phyloP scores from a whole-genome alignment of 306 rosid genomes.

The Carpinus viminea region DNA sequence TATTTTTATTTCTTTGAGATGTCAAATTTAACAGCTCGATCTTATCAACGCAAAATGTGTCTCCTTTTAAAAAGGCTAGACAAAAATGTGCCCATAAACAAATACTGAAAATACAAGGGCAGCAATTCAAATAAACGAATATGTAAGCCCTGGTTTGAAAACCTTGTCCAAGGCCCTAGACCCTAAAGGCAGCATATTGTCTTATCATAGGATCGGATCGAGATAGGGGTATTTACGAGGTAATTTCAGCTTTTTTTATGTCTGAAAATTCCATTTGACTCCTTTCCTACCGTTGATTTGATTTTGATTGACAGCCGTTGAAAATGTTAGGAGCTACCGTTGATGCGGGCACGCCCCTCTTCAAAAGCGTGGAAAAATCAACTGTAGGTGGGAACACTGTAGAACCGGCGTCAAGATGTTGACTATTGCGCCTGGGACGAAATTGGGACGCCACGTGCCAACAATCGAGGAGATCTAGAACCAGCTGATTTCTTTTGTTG shows the following conservation, averaged over 20 bases:
- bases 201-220: background rate
- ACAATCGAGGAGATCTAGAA: background rate
- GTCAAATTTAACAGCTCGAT: background rate
- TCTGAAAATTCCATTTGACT: constrained; percentile 10
- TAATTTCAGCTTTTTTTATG: background rate
- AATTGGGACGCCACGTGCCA: background rate
- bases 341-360: background rate
- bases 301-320: background rate
- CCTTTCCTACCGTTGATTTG: background rate
- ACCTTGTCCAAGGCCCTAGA: background rate
- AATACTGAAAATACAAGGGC: background rate
- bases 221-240: background rate
- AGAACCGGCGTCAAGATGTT: background rate
- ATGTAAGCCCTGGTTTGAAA: background rate
- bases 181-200: constrained; percentile 24
- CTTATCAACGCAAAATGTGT: background rate
- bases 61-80: background rate
- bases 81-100: background rate
- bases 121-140: background rate
- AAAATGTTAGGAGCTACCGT: background rate
- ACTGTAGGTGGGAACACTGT: constrained; percentile 2
- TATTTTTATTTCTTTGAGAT: too few relatives aligned
- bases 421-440: background rate
- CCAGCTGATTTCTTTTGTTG: background rate
- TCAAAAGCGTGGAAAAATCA: background rate